Conservation (phyloP, 176 grass and related monocot species). For the Echinochloa phyllopogon region DNA sequence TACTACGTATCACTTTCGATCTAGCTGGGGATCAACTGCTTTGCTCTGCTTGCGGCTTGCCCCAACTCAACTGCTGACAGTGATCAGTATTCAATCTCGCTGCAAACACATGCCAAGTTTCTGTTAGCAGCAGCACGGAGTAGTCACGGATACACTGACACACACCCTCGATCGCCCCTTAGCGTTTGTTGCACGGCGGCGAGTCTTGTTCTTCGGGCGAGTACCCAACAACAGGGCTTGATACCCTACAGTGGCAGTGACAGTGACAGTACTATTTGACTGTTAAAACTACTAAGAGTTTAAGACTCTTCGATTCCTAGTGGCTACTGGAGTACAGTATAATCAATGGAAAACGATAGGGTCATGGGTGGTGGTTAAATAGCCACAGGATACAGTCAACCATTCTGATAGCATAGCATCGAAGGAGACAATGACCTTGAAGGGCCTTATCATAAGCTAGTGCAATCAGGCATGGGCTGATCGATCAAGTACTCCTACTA, state of each 20-base stretch:
- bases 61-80: slow-evolving; percentile 23
- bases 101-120: no score
- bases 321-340: background rate
- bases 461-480: no score
- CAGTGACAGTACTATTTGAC: background rate
- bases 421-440: no score
- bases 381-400: background rate
- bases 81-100: background rate
- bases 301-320: slow-evolving; percentile 8
- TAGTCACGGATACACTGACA: background rate
- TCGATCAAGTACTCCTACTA: no score
- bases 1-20: no score
- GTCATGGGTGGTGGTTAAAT: background rate
- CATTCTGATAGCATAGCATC: background rate
- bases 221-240: background rate
- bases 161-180: background rate
- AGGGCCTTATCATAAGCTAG: no score
- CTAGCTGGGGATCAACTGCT: no score
- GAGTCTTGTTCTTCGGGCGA: background rate
- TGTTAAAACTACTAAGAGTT: background rate
- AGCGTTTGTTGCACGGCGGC: background rate
- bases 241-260: background rate
- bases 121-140: no score
- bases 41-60: no score
- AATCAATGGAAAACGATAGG: background rate